Base-by-base conservation (phyloP, 2,329 filamentous ascomycete genomes). In the Colletotrichum sp. region DNA sequence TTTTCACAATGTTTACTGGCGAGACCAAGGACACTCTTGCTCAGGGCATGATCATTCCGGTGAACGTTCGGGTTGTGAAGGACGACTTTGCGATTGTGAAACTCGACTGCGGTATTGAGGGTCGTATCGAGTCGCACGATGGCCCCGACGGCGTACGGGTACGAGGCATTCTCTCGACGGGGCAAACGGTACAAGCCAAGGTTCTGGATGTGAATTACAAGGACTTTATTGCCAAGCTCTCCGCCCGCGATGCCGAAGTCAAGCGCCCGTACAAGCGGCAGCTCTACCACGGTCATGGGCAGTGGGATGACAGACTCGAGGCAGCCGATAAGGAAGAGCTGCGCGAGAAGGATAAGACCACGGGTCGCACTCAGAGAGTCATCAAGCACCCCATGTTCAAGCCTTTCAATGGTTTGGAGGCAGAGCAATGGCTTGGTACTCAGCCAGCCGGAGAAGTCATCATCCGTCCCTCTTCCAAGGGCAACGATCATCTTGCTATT, bases 381-480 rank as follows among this genome's bases (percentile, higher is more conserved):
- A 97, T 99, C 88, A 99, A 99, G 85, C 97, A 99, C 83, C 96
- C 97, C 30, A 92, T 99, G 18, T 99, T 99, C 91, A 95, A 94
- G 80, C 94, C 96, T 0, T 99, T 98, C 90, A 98, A 98, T 85
- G 92, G 95, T 34, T 92, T 93, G 4, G 96, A 99, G 85, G 97
- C 97, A 1, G 95, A 99, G 85, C 95, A 99, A 84, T 99, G 94
- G 83, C 90, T 99, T 36, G 96, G 96, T 57, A 95, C 94, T 16
- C 95, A 98, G 83, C 92, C 94, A 68, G 90, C 93, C 8, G 97
- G 97, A 65, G 97, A 99, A 83, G 94, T 98, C 71, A 95, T 99
- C 76, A 98, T 99, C 81, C 94, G 97, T 60, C 96, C 97, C 5
- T 98, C 96, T 1, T 98, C 96, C 32, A 98, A 98, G 84, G 97